Evolutionary conservation across 148 eudicot genomes (phyloP).

Genomic region (Talinum fruticosum): DNA sequence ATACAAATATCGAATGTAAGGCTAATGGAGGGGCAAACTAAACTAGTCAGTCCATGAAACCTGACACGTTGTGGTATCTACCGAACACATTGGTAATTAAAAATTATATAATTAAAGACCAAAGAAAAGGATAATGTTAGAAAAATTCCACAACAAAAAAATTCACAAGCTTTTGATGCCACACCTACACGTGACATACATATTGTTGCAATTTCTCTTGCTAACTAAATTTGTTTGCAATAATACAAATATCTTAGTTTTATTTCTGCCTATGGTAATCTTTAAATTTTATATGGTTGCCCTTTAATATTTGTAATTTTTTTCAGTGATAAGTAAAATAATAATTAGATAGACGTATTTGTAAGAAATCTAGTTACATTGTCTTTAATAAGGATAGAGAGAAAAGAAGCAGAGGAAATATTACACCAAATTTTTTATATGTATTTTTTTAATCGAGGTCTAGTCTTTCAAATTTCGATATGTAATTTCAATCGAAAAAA

Average conservation of each 20-base stretch:
- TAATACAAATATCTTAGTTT: too few relatives aligned
- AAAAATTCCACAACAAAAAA: not conserved
- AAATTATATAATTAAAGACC: not conserved
- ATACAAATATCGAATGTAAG: not conserved
- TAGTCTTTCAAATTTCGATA: too few relatives aligned
- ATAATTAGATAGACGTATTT: not conserved
- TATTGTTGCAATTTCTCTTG: not conserved
- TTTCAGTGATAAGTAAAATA: too few relatives aligned
- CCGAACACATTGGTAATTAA: not conserved
- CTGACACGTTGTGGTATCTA: not conserved
- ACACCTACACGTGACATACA: not conserved
- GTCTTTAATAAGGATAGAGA: too few relatives aligned
- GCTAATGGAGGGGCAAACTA: not conserved
- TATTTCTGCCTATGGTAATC: too few relatives aligned
- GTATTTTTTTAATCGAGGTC: too few relatives aligned
- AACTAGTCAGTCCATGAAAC: not conserved
- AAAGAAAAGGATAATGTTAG: not conserved
- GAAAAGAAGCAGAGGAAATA: too few relatives aligned
- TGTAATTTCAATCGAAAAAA: too few relatives aligned
- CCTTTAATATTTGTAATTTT: too few relatives aligned
- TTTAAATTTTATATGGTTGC: too few relatives aligned
- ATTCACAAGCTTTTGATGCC: not conserved
- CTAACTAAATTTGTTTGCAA: too few relatives aligned
- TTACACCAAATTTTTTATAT: too few relatives aligned
- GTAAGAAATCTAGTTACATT: not conserved